Evolutionary conservation across 768 basidiomycete genomes (phyloP).

Genomic region (Chalciporus piperatus): DNA sequence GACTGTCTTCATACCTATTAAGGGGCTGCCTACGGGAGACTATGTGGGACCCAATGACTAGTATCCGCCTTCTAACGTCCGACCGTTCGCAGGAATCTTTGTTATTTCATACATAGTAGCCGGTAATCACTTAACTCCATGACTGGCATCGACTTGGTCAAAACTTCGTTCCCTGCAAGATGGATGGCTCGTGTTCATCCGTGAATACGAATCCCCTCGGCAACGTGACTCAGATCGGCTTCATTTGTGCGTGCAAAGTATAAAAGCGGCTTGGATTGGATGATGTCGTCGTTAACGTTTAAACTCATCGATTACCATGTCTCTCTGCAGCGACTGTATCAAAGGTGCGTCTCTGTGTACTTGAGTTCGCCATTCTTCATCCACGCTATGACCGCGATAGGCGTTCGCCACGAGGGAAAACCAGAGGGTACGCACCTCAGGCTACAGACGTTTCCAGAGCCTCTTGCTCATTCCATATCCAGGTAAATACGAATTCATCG

Average conservation of each 20-base stretch:
- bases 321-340: background rate
- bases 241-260: no score
- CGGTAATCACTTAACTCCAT: no score
- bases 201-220: background rate
- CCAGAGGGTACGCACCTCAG: background rate
- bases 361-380: background rate
- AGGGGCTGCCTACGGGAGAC: no score
- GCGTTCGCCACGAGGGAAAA: background rate
- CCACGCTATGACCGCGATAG: background rate
- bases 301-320: background rate
- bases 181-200: no score
- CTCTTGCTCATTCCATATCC: background rate
- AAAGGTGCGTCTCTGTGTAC: background rate
- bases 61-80: no score
- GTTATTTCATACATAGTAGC: no score
- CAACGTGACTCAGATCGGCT: background rate
- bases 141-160: no score
- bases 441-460: background rate
- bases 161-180: no score
- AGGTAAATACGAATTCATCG: slow-evolving; percentile 38
- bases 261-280: no score
- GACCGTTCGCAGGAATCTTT: no score
- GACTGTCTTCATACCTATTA: no score
- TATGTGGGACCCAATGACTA: no score
- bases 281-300: background rate